Evolutionary conservation across 2,329 filamentous ascomycete genomes (phyloP).

Genomic region (Paraconiothyrium brasiliense): DNA sequence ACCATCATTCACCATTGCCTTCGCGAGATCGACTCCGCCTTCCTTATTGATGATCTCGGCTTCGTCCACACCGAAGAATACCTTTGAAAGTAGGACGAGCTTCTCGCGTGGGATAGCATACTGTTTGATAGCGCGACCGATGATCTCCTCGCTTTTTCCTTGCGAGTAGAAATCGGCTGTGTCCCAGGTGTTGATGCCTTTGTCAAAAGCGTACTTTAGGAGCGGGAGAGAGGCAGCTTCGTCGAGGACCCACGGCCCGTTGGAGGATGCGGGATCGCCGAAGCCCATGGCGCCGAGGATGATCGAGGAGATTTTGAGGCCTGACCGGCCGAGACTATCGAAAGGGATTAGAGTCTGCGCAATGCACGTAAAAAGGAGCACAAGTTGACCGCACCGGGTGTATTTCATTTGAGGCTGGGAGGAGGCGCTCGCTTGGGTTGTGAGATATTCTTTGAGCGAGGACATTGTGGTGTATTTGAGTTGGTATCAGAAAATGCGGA

Average conservation of each 20-base stretch:
- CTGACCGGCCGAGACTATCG: slow-evolving; percentile 63
- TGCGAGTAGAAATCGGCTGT: slow-evolving; percentile 44
- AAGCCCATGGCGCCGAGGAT: slow-evolving; percentile 71
- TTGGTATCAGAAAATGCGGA: not conserved
- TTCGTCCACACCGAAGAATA: slow-evolving; percentile 16
- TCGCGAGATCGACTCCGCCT: not conserved
- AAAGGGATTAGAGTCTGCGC: not conserved
- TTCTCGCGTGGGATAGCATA: slow-evolving; percentile 40
- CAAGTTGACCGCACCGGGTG: not conserved
- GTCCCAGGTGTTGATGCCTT: slow-evolving; percentile 58
- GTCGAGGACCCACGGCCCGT: slow-evolving; percentile 38
- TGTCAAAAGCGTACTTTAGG: slow-evolving; percentile 53
- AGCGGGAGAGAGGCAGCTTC: slow-evolving; percentile 51
- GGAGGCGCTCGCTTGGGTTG: not conserved
- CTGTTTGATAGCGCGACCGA: slow-evolving; percentile 37
- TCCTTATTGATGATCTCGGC: not conserved
- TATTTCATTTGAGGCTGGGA: slow-evolving; percentile 9
- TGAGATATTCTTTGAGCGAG: not conserved
- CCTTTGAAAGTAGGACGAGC: slow-evolving; percentile 44
- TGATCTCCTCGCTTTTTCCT: slow-evolving; percentile 39
- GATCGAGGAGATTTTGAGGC: slow-evolving; percentile 67
- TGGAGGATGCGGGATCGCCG: slow-evolving; percentile 46
- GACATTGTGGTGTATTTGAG: not conserved
- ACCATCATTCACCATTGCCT: slow-evolving; percentile 25
- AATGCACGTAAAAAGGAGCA: no score